Evolutionary conservation across 139 green algal genomes (phyloP).

Genomic region (Marvania coccoides): DNA sequence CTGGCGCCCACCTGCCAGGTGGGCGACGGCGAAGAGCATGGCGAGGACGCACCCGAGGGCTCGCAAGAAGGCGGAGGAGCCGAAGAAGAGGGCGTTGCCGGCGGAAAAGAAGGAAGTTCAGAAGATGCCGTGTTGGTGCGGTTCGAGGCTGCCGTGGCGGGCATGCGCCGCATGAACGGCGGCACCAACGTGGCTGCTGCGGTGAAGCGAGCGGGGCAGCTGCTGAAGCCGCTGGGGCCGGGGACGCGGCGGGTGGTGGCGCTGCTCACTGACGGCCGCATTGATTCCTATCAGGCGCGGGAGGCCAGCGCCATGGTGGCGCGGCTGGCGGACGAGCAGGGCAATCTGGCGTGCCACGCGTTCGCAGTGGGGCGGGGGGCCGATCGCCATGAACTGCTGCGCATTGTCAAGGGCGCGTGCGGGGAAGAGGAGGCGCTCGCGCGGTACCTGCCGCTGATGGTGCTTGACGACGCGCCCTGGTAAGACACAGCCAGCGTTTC

Average conservation of each 20-base stretch:
- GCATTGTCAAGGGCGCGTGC: constrained; percentile 26
- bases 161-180: constrained; percentile 56
- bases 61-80: not conserved
- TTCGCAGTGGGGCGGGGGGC: constrained; percentile 71
- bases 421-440: not conserved
- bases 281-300: constrained; percentile 37
- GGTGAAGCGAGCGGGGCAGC: constrained; percentile 46
- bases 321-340: constrained; percentile 52
- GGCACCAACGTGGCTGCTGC: constrained; percentile 68
- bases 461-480: constrained; percentile 54
- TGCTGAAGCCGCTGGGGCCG: constrained; percentile 35
- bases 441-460: constrained; percentile 51
- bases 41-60: not conserved
- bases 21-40: not conserved
- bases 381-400: constrained; percentile 48
- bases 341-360: constrained; percentile 40
- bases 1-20: constrained; percentile 7
- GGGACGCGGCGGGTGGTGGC: constrained; percentile 29
- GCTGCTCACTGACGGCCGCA: constrained; percentile 56
- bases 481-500: constrained; percentile 12
- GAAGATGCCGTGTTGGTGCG: not conserved
- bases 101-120: not conserved
- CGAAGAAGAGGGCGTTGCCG: not conserved
- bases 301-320: constrained; percentile 35
- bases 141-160: not conserved